Evolutionary conservation across 176 grass and related monocot genomes (phyloP), one percentile per base, ranked within the genome.

Genomic region (Phyllostachys edulis): DNA sequence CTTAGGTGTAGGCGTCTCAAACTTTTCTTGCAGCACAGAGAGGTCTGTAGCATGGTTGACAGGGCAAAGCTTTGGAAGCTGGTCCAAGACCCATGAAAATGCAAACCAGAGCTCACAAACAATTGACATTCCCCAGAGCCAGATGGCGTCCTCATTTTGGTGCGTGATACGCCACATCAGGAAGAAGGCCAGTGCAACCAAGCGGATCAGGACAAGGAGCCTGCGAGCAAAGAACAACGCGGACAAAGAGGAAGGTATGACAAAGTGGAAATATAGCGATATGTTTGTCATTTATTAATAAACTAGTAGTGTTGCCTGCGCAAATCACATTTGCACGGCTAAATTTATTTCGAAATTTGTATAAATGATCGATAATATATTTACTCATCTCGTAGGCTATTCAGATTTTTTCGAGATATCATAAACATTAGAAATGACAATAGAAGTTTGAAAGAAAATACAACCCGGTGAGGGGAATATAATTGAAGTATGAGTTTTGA

Each of bases 81-180:
- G 96, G 52, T 98, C 96, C 16, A 98, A 91, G 34, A 98, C 82
- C 96, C 96, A 98, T 27, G 96, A 98, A 62, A 98, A 92, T 26
- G 96, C 96, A 51, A 98, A 98, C 96, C 96, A 98, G 4, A 98
- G 80, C 78, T 98, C 96, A 57, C 96, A 98, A 21, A 95, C 84
- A 73, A 96, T 87, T 16, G 96, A 98, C 91, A 98, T 94, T 55
- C 89, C 89, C 96, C 96, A 98, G 40, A 98, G 82, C 96, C 93
- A 99, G 17, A 99, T 73, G 17, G 96, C 96, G 1, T 99, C 93
- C 4, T 89, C 39, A 29, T 99, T 99, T 61, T 93, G 49, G 86
- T 99, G 85, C 78, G 80, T 96, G 67, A 99, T 90, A 41, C 96
- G 89, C 96, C 96, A 99, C 80, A 84, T 84, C 27, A 99, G 87